Evolutionary conservation across 129 eudicot species (phyloP), one percentile per base, ranked within the genome.

Genomic region (Solidago caesia): DNA sequence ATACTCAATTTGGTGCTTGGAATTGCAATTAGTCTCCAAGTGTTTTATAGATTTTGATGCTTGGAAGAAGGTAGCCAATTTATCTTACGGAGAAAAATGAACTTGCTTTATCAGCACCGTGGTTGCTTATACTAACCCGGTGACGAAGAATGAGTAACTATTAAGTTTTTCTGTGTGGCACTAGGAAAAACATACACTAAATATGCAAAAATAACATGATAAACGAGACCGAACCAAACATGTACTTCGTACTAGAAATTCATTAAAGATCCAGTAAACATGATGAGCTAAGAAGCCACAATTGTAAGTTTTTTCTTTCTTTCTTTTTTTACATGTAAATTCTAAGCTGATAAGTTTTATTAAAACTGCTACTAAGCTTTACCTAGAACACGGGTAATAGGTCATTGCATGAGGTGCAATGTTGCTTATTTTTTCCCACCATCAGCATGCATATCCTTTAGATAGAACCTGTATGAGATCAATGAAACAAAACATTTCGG

Each of bases 381-480:
- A 64, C 78, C 81, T 65, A 77, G 47, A 77, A 56, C 74, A 67
- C 71, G 59, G 57, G 69, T 83, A 53, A 72, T 33, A 74, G 68
- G 64, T 25, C 7, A 67, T 33, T 64, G 78, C 81, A 77, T 77
- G 84, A 64, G 65, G 74, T 68, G 77, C 82, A 74, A 33, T 74
- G 67, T 63, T 73, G 70, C 82, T 79, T 82, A 77, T 75, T 84
- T 74, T 84, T 85, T 83, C 70, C 83, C 83, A 71, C 76, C 84
- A 63, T 80, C 70, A 76, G 67, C 67, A 77, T 58, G 75, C 81
- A 47, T 72, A 67, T 68, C 49, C 86, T 84, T 80, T 82, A 79
- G 58, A 76, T 78, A 84, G 71, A 72, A 78, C 98, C 98, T 93
- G 98, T 93, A 93, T 72, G 82, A 83, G 86, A 86, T 79, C 84